A percentile compares a stretch with the other conserved stretches of the same genome.
Conservation (phyloP, 768 basidiomycete genomes). For the Mycena haematopus region DNA sequence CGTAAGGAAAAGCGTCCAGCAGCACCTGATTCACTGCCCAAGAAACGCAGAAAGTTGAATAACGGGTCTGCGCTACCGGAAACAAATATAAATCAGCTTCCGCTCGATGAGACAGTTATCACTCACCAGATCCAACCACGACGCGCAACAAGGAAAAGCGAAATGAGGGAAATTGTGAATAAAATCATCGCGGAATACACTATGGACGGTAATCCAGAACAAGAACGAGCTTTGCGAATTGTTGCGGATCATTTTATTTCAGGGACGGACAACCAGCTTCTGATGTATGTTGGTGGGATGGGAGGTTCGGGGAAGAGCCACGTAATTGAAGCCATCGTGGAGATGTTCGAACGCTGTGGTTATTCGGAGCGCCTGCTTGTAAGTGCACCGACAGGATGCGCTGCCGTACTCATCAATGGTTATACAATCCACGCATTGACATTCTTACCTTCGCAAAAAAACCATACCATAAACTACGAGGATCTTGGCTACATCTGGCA, state of each 20-base stretch:
- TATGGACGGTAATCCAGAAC: background rate
- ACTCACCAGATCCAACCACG: background rate
- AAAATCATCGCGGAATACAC: background rate
- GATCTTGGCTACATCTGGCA: background rate
- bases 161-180: background rate
- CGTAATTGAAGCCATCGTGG: slow-evolving; percentile 2
- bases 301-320: slow-evolving; percentile 9
- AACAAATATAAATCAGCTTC: background rate
- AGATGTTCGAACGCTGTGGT: slow-evolving; percentile 1
- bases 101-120: background rate
- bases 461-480: background rate
- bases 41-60: background rate
- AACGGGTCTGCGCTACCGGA: background rate
- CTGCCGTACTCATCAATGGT: slow-evolving; percentile 4
- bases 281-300: slow-evolving; percentile 8
- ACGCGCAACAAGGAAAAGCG: background rate
- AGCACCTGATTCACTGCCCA: background rate
- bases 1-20: background rate
- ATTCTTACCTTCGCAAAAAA: background rate
- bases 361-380: background rate
- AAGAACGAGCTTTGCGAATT: background rate
- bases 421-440: slow-evolving; percentile 16
- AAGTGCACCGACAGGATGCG: slow-evolving; percentile 11
- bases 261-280: slow-evolving; percentile 6
- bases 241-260: slow-evolving; percentile 14